Base-by-base conservation (phyloP, 805 yeast genomes). In the Pichia manshurica region DNA sequence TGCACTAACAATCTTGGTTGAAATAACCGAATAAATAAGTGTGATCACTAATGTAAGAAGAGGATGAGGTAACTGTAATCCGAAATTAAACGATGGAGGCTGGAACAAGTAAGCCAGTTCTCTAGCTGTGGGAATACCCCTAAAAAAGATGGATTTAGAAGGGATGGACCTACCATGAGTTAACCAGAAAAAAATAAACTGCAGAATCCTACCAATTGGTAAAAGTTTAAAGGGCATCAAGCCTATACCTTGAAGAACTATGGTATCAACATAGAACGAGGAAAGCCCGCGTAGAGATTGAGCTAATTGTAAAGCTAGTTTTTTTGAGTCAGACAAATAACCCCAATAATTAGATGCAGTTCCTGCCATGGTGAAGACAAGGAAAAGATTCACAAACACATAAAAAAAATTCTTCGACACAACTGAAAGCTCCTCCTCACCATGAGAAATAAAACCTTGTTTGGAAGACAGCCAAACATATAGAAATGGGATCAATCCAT, bases 371-470 rank as follows among this genome's bases (percentile, higher is more conserved):
- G 98, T 91, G 69, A 93, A 93, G 23, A 91, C 96, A 60, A 91
- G 71, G 61, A 91, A 93, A 75, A 93, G 73, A 65, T 91, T 91
- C 53, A 91, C 95, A 68, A 93, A 93, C 33, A 90, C 85, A 65
- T 89, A 93, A 63, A 93, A 90, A 68, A 90, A 91, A 69, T 93
- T 93, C 67, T 91, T 91, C 23, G 93, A 81, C 2, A 91, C 95
- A 21, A 89, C 79, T 0, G 96, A 84, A 16, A 89, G 68, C 62
- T 93, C 98, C 55, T 87, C 96, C 55, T 93, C 98, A 35, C 96
- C 90, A 57, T 85, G 83, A 5, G 97, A 88, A 0, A 95, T 82
- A 57, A 79, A 87, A 0, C 98, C 98, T 68, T 91, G 99, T 43
- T 78, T 73, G 3, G 81, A 72, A 0, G 97, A 84, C 43, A 91